These are phyloP conservation scores for Musa troglodytarum DNA, from an alignment of 176 grass and related monocot species.

Conservation along the genomic window DNA sequence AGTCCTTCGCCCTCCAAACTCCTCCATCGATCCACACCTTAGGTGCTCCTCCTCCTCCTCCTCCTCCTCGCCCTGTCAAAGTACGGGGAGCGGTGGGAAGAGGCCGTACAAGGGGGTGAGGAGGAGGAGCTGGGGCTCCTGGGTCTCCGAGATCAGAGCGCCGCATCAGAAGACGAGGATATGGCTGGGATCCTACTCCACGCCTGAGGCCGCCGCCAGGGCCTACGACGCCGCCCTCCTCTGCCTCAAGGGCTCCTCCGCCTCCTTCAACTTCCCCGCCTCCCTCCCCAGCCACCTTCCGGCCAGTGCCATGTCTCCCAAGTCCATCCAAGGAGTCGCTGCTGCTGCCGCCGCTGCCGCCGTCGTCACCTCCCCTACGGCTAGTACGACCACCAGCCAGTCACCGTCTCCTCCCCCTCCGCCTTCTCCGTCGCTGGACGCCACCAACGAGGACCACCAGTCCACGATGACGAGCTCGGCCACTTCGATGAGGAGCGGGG, in stretches of 20 bases:
- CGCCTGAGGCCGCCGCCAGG: slow-evolving; percentile 79
- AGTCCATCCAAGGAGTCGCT: slow-evolving; percentile 83
- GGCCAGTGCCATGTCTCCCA: slow-evolving; percentile 68
- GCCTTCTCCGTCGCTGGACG: not conserved
- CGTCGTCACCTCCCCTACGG: not conserved
- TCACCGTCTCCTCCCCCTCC: not conserved
- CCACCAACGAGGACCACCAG: not conserved
- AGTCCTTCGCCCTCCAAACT: too few species aligned
- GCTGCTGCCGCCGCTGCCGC: slow-evolving; percentile 57
- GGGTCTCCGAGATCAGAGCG: slow-evolving; percentile 94
- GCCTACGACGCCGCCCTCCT: slow-evolving; percentile 95
- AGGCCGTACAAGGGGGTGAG: slow-evolving; percentile 86
- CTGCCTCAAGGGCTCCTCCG: slow-evolving; percentile 87
- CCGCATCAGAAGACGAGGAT: slow-evolving; percentile 93
- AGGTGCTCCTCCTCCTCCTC: too few species aligned
- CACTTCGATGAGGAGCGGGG: not conserved
- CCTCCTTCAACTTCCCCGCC: slow-evolving; percentile 79
- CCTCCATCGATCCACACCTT: too few species aligned
- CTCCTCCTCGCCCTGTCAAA: too few species aligned
- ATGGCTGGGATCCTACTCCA: slow-evolving; percentile 96
- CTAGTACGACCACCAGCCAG: too few species aligned
- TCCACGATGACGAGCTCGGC: not conserved
- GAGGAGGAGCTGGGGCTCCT: slow-evolving; percentile 95
- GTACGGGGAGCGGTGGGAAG: not conserved
- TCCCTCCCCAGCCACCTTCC: slow-evolving; percentile 57